A percentile compares a stretch with the other conserved stretches of the same genome.
Conservation (phyloP, 2,329 filamentous ascomycete genomes). For the Verticillium tricorpus region DNA sequence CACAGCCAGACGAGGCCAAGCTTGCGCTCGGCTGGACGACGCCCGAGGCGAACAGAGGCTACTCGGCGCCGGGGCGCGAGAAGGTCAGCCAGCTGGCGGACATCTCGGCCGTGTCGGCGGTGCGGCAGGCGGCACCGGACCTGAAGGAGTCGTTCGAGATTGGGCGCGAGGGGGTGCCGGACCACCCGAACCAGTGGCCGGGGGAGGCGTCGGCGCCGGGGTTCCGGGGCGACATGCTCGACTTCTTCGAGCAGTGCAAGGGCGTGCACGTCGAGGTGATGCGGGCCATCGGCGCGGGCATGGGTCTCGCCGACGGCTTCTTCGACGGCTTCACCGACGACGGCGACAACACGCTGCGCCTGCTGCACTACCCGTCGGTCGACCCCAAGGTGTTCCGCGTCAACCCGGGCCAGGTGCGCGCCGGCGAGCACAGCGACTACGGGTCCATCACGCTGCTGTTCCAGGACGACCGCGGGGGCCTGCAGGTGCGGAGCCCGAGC, state of each 20-base stretch:
- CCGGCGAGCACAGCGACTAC: constrained; percentile 71
- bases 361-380: constrained; percentile 74
- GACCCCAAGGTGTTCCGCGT: constrained; percentile 58
- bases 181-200: constrained; percentile 75
- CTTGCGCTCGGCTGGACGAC: constrained; percentile 65
- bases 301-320: constrained; percentile 66
- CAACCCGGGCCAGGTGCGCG: constrained; percentile 66
- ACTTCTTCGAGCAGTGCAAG: constrained; percentile 73
- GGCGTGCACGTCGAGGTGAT: constrained; percentile 72
- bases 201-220: constrained; percentile 39
- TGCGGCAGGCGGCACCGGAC: constrained; percentile 56
- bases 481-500: constrained; percentile 63
- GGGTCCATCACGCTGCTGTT: constrained; percentile 59
- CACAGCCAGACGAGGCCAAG: constrained; percentile 57
- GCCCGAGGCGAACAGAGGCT: constrained; percentile 69
- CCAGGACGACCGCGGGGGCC: constrained; percentile 51
- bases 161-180: constrained; percentile 53
- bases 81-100: constrained; percentile 60
- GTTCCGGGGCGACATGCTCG: constrained; percentile 69
- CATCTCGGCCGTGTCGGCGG: constrained; percentile 48
- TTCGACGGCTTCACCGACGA: constrained; percentile 72
- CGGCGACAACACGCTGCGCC: constrained; percentile 65
- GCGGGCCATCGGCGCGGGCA: constrained; percentile 77
- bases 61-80: constrained; percentile 65
- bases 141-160: constrained; percentile 65